These are phyloP conservation scores for Thelephora aurantiotincta DNA, from an alignment of 768 basidiomycete species.

Conservation along the genomic window DNA sequence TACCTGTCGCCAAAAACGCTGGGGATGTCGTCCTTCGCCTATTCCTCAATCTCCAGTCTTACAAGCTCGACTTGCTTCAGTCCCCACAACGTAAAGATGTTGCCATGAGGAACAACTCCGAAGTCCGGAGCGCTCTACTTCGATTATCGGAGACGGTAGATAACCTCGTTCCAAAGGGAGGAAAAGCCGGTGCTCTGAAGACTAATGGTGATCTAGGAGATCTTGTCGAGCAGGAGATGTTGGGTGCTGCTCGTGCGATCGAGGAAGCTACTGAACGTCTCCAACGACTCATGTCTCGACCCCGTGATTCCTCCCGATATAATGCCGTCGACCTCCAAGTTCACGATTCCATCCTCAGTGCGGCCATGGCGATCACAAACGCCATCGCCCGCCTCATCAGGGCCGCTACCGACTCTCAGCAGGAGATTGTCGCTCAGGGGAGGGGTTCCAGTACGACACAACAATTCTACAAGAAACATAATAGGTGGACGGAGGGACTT, in stretches of 20 bases:
- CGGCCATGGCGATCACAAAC: slow-evolving; percentile 89
- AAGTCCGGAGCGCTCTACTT: slow-evolving; percentile 65
- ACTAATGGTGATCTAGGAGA: slow-evolving; percentile 91
- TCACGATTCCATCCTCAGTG: slow-evolving; percentile 90
- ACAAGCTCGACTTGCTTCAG: slow-evolving; percentile 74
- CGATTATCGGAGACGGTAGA: slow-evolving; percentile 87
- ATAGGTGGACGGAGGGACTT: slow-evolving; percentile 98
- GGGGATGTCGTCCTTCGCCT: slow-evolving; percentile 84
- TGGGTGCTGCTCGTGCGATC: slow-evolving; percentile 83
- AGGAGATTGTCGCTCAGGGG: slow-evolving; percentile 95
- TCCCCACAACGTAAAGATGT: slow-evolving; percentile 63
- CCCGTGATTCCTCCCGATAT: slow-evolving; percentile 76
- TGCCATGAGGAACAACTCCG: slow-evolving; percentile 80
- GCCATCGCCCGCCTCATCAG: slow-evolving; percentile 91
- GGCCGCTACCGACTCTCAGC: slow-evolving; percentile 94
- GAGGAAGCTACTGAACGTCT: slow-evolving; percentile 84
- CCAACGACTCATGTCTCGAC: slow-evolving; percentile 83
- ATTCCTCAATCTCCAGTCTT: slow-evolving; percentile 94
- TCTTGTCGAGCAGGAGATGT: slow-evolving; percentile 94
- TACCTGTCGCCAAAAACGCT: slow-evolving; percentile 68
- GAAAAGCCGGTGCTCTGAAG: slow-evolving; percentile 51
- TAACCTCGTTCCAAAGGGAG: slow-evolving; percentile 69
- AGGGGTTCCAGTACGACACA: slow-evolving; percentile 83
- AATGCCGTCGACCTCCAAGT: slow-evolving; percentile 90
- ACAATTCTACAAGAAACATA: slow-evolving; percentile 99